A percentile compares a stretch with the other conserved stretches of the same genome.
Evolutionary conservation across 2,329 filamentous ascomycete genomes (phyloP).

Genomic region (Domatiomyces globalis): DNA sequence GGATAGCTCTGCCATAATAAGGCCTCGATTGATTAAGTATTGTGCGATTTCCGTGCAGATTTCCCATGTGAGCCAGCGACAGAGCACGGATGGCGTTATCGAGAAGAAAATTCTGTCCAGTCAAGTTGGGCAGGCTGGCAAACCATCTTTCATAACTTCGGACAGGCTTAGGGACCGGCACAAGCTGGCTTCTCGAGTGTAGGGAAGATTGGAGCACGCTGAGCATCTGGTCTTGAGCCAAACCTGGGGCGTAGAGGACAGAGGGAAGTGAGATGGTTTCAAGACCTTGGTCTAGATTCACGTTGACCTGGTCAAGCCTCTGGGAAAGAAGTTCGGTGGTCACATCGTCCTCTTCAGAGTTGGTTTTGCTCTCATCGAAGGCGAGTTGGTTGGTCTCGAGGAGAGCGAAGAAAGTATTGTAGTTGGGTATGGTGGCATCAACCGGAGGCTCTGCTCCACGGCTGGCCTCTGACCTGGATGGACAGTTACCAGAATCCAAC

Average conservation of each 20-base stretch:
- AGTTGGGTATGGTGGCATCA: conserved; percentile 3
- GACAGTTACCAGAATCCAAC: too few species aligned
- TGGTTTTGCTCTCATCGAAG: conserved; percentile 3
- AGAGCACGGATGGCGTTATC: conserved; percentile 20
- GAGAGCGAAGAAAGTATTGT: conserved; percentile 5
- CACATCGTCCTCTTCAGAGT: background rate
- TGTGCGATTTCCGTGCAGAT: conserved; percentile 14
- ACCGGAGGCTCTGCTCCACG: background rate
- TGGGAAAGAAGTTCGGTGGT: background rate
- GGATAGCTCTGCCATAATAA: conserved; percentile 23
- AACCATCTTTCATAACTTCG: conserved; percentile 15
- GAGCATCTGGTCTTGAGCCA: conserved; percentile 16
- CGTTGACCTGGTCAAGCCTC: background rate
- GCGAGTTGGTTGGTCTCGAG: conserved; percentile 6
- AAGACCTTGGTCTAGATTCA: conserved; percentile 3
- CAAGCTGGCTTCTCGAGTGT: background rate
- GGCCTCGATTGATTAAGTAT: conserved; percentile 20
- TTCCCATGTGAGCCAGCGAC: conserved; percentile 21
- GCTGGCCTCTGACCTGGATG: background rate
- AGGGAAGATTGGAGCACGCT: conserved; percentile 2
- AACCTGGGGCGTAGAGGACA: conserved; percentile 9
- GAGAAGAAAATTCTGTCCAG: conserved; percentile 12
- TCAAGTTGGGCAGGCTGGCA: conserved; percentile 10
- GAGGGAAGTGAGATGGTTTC: conserved; percentile 3
- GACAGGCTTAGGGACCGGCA: conserved; percentile 1